Conservation (phyloP, 495 filamentous ascomycete species). For the Penicillium lagena region DNA sequence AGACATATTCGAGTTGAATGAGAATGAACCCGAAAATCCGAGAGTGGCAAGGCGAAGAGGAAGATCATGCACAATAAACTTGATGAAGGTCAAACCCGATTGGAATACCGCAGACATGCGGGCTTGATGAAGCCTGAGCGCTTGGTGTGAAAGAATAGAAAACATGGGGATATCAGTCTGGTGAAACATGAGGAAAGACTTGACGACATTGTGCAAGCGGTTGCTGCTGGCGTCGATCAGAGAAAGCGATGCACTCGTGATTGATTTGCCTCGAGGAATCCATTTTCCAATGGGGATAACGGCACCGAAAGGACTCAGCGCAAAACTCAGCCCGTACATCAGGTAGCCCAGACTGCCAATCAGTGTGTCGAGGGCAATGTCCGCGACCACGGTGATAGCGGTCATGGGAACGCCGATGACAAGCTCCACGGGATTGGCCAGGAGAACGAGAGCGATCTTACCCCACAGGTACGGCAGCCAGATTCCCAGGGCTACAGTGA, state of each 20-base stretch:
- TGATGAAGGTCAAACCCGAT: slow-evolving; percentile 12
- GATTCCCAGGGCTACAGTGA: slow-evolving; percentile 75
- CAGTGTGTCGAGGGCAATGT: slow-evolving; percentile 58
- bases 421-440: slow-evolving; percentile 70
- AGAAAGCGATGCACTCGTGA: slow-evolving; percentile 41
- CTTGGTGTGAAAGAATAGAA: slow-evolving; percentile 55
- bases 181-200: slow-evolving; percentile 37
- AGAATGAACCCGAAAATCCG: slow-evolving; percentile 15
- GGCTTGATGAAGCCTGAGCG: slow-evolving; percentile 44
- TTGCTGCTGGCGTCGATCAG: slow-evolving; percentile 40
- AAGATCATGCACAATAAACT: slow-evolving; percentile 34
- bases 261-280: slow-evolving; percentile 27
- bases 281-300: slow-evolving; percentile 36
- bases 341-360: slow-evolving; percentile 51
- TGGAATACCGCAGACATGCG: slow-evolving; percentile 21
- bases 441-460: slow-evolving; percentile 68
- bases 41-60: slow-evolving; percentile 27
- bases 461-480: slow-evolving; percentile 90
- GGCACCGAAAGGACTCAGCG: slow-evolving; percentile 34
- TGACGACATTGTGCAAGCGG: slow-evolving; percentile 37
- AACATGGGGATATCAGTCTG: slow-evolving; percentile 55
- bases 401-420: slow-evolving; percentile 63
- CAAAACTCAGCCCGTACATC: slow-evolving; percentile 46
- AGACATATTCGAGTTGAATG: slow-evolving; percentile 8
- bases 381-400: slow-evolving; percentile 61